Percentiles rank a stretch among this genome's conserved stretches.
Conservation (phyloP, 208 protist species). For the Balamuthia mandrillaris region DNA sequence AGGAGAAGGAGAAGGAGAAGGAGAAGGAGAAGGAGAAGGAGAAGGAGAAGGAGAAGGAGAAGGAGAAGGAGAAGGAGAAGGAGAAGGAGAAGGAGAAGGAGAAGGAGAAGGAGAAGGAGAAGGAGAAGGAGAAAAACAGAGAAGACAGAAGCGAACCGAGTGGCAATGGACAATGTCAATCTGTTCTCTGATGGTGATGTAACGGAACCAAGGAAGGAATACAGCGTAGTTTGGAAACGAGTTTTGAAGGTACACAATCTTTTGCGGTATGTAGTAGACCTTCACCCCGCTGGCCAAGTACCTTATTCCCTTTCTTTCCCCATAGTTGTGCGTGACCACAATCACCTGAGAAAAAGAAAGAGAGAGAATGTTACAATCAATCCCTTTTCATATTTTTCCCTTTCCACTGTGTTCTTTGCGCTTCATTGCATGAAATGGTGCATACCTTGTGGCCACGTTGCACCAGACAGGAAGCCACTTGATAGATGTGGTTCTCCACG, state of each 20-base stretch:
- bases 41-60: no score
- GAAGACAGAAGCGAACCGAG: slow-evolving; percentile 55
- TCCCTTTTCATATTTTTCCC: not conserved
- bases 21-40: no score
- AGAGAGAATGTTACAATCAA: not conserved
- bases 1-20: no score
- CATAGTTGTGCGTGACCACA: slow-evolving; percentile 92
- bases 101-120: not conserved
- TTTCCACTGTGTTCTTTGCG: not conserved
- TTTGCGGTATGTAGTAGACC: slow-evolving; percentile 94
- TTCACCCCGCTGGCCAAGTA: slow-evolving; percentile 94
- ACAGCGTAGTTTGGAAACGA: slow-evolving; percentile 82
- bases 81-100: no score
- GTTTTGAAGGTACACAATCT: slow-evolving; percentile 81
- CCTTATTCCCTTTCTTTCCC: slow-evolving; percentile 87
- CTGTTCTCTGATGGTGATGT: slow-evolving; percentile 90
- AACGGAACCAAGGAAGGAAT: slow-evolving; percentile 83
- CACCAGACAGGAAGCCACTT: slow-evolving; percentile 90
- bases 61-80: no score
- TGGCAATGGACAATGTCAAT: slow-evolving; percentile 96
- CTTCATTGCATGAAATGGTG: not conserved
- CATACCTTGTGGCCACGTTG: slow-evolving; percentile 87
- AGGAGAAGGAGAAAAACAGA: slow-evolving; percentile 60
- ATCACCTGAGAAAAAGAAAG: slow-evolving; percentile 72
- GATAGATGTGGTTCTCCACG: slow-evolving; percentile 96